phyloP scores from a whole-genome alignment of 2,329 filamentous ascomycete species.

The Rutstroemia sp. region DNA sequence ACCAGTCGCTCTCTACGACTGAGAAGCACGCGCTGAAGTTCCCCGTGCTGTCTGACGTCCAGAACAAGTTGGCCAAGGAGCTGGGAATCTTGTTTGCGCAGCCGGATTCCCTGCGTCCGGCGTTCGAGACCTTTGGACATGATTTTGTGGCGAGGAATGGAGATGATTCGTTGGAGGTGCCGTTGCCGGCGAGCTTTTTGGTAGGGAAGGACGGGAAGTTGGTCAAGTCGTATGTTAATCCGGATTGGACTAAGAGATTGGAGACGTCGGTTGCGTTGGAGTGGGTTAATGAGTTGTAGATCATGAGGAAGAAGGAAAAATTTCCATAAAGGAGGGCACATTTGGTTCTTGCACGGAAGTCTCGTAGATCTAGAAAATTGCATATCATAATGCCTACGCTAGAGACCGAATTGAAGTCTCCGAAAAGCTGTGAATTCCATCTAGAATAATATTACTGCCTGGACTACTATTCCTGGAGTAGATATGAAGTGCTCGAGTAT shows the following conservation, averaged over 20 bases:
- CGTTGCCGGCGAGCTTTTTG: conserved; percentile 34
- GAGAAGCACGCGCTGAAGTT: conserved; percentile 37
- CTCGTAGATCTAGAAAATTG: too few relatives aligned
- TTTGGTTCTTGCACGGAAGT: too few relatives aligned
- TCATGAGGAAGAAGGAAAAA: too few relatives aligned
- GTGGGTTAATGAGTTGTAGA: conserved; percentile 29
- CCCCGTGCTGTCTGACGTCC: conserved; percentile 34
- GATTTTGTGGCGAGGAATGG: conserved; percentile 32
- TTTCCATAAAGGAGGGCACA: too few relatives aligned
- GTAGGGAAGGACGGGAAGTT: conserved; percentile 32
- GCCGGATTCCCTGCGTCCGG: conserved; percentile 23
- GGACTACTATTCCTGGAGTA: too few relatives aligned
- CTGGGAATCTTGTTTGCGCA: conserved; percentile 33
- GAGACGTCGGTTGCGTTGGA: conserved; percentile 30
- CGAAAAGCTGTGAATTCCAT: too few relatives aligned
- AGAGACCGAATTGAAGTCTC: too few relatives aligned
- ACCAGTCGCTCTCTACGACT: conserved; percentile 30
- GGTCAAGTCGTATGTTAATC: conserved; percentile 31
- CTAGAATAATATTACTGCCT: too few relatives aligned
- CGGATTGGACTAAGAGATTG: conserved; percentile 33
- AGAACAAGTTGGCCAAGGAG: conserved; percentile 30
- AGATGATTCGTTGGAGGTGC: conserved; percentile 32
- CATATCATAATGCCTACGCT: too few relatives aligned
- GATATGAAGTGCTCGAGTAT: too few relatives aligned
- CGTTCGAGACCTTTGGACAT: conserved; percentile 27